A percentile compares a stretch with the other conserved stretches of the same genome.
Evolutionary conservation across 2,329 filamentous ascomycete species (phyloP).

Genomic region (Cladophialophora immunda): DNA sequence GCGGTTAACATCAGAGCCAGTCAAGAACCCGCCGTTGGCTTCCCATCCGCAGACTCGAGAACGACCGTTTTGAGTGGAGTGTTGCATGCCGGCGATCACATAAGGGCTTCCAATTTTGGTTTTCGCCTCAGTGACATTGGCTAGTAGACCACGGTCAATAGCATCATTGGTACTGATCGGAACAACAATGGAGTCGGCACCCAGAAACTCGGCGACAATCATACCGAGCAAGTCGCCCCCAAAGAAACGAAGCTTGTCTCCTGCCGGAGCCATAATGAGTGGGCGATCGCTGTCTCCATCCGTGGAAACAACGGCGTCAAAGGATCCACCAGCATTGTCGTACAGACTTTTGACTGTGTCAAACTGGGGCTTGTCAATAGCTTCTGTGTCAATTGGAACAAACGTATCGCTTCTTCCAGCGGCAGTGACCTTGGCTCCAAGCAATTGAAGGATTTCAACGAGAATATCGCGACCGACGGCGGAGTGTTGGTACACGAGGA

Average conservation of each 20-base stretch:
- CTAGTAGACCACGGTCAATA: conserved; percentile 45
- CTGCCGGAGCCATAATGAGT: conserved; percentile 44
- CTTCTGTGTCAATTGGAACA: conserved; percentile 48
- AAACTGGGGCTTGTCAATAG: conserved; percentile 46
- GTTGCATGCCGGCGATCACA: conserved; percentile 47
- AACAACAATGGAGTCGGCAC: conserved; percentile 45
- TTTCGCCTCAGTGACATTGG: conserved; percentile 43
- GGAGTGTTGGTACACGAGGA: conserved; percentile 48
- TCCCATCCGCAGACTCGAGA: conserved; percentile 46
- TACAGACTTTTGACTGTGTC: conserved; percentile 43
- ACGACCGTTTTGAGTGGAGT: conserved; percentile 43
- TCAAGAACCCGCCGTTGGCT: conserved; percentile 48
- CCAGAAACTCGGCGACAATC: conserved; percentile 46
- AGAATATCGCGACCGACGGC: conserved; percentile 47
- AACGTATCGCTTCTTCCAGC: conserved; percentile 48
- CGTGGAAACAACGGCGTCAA: conserved; percentile 46
- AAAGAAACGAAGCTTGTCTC: conserved; percentile 45
- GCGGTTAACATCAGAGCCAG: conserved; percentile 44
- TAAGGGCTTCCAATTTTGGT: conserved; percentile 49
- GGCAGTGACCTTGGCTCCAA: conserved; percentile 44
- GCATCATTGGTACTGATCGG: conserved; percentile 48
- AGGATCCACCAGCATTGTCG: conserved; percentile 40
- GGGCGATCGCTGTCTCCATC: conserved; percentile 49
- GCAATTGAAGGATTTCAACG: conserved; percentile 44
- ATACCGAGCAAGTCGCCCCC: conserved; percentile 47